Conservation (phyloP, 768 basidiomycete genomes). For the Crassisporium funariophilum region DNA sequence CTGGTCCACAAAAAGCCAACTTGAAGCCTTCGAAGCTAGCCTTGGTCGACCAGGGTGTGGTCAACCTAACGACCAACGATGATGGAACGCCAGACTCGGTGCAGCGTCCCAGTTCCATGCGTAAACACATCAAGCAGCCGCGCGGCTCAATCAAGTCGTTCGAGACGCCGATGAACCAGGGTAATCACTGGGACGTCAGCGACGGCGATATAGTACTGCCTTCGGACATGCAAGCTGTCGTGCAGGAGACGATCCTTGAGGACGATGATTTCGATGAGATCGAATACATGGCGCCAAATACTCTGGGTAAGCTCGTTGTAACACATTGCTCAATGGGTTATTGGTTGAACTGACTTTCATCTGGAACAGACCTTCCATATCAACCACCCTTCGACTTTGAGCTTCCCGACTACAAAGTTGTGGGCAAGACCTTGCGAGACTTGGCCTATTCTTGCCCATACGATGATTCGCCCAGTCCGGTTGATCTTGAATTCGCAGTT, state of each 20-base stretch:
- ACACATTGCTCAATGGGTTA: background rate
- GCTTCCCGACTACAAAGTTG: slow-evolving; percentile 43
- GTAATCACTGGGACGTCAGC: slow-evolving; percentile 77
- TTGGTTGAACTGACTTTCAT: background rate
- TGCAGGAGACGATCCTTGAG: slow-evolving; percentile 28
- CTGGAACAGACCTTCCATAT: slow-evolving; percentile 42
- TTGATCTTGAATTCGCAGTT: slow-evolving; percentile 31
- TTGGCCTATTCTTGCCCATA: slow-evolving; percentile 34
- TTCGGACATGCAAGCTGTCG: slow-evolving; percentile 25
- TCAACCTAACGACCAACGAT: slow-evolving; percentile 4
- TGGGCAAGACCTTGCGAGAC: slow-evolving; percentile 39
- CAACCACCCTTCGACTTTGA: slow-evolving; percentile 47
- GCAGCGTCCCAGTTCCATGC: slow-evolving; percentile 66
- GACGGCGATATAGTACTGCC: slow-evolving; percentile 42
- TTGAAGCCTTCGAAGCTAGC: slow-evolving; percentile 37
- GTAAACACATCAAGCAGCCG: slow-evolving; percentile 63
- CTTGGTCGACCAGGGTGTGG: slow-evolving; percentile 18
- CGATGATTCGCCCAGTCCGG: slow-evolving; percentile 30
- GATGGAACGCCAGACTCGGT: slow-evolving; percentile 39
- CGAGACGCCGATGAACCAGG: slow-evolving; percentile 67
- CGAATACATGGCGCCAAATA: slow-evolving; percentile 56
- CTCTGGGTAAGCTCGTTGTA: slow-evolving; percentile 30
- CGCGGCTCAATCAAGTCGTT: slow-evolving; percentile 51
- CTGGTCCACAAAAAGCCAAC: slow-evolving; percentile 30
- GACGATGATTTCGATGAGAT: slow-evolving; percentile 48